Base-by-base conservation (phyloP, 305 asterid genomes). In the Fraxinus dipetala region DNA sequence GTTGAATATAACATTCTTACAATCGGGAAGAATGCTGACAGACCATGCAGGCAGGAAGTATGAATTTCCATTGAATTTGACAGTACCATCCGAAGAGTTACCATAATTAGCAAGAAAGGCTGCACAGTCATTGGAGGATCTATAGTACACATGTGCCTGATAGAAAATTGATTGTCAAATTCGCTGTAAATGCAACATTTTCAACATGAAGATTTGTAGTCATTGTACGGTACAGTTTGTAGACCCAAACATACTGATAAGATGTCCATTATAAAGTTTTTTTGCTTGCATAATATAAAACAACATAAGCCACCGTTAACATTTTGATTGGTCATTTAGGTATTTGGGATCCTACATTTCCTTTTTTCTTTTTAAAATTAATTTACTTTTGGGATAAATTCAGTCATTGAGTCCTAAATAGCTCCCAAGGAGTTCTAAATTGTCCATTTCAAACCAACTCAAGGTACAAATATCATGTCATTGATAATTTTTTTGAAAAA, bases 11-110 rank as follows among this genome's bases (percentile, higher is more conserved):
- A 90, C 98, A 76, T 89, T 92, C 80, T 76, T 82, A 51, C 97
- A 93, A 81, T 93, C 95, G 1, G 98, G 98, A 88, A 93, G 98
- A 81, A 93, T 92, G 92, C 98, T 92, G 69, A 93, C 98, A 80
- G 98, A 93, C 98, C 97, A 92, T 63, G 97, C 97, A 85, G 95
- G 95, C 84, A 93, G 92, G n/a, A 88, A 87, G 82, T 92, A 93
- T 24, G 91, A 88, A 36, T 83, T 85, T 36, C 98, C 97, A 51
- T 87, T 91, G 87, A 92, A 92, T 78, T 81, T 82, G 78, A 91
- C 93, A 56, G 81, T 89, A 82, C 92, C 93, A 86, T 90, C 92
- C 5, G 83, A 85, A 79, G 88, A 87, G 92, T 80, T 89, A 61
- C 84, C 96, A 72, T 86, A 91, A 82, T 92, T 93, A 14, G 98